Base-by-base conservation (phyloP, 2,329 filamentous ascomycete species). In the Trichoderma citrinoviride region DNA sequence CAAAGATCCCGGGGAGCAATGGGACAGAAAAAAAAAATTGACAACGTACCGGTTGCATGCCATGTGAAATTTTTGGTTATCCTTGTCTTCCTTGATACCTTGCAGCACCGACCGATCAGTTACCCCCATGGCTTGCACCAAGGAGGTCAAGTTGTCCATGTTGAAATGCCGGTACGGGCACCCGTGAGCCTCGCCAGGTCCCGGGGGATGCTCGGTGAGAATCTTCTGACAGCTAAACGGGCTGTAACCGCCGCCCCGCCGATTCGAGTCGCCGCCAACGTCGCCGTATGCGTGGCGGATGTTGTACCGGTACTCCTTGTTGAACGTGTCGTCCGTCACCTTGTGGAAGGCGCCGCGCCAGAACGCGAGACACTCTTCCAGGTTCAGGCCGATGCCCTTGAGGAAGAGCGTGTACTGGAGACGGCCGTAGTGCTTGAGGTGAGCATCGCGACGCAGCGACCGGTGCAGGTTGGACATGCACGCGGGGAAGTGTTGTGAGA, bases 251-350 rank as follows among this genome's bases (percentile, higher is more conserved):
- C 90, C 86, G 47, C 93, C 90, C 61, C 94, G 87, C 37, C 94
- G 86, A 74, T 96, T 97, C 21, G 88, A 84, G 77, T 98, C 94
- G 65, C 94, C 94, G 62, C 95, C 95, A 0, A 98, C 95, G 72
- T 98, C 94, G 69, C 95, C 95, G 76, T 98, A 99, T 0, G 83
- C 78, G 82, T 99, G 94, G n/a, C 93, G 90, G 65, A 98, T 87
- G 75, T 99, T 98, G 83, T 99, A 99, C 50, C 91, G 86, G 79
- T 99, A 98, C 75, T 97, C 93, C 74, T 97, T 98, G 78, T 96
- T 96, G 84, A 98, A 99, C 41, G 89, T 89, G 72, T 98, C 94
- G 73, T 98, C 95, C 0, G 91, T 93, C 68, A 96, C 87, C 70
- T 92, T 90, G 75, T 87, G 88, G 84, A 99, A 98, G 29, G 85